These are phyloP conservation scores for Stephanodiscus minutulus DNA, from an alignment of 108 stramenopile species.

Conservation along the genomic window DNA sequence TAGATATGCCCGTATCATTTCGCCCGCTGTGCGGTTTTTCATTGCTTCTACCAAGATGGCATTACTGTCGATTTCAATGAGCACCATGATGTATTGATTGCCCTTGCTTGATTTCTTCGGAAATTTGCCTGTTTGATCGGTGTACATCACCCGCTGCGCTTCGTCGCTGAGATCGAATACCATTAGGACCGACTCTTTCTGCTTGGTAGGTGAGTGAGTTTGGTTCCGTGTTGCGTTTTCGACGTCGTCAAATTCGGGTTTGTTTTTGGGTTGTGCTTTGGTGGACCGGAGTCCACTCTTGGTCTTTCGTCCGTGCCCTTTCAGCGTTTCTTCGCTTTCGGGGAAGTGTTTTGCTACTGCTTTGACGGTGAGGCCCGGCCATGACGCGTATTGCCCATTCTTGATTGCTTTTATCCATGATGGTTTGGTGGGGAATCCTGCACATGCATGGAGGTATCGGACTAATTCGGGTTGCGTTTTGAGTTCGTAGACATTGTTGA, in stretches of 20 bases:
- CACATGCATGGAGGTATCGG: not conserved
- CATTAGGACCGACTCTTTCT: not conserved
- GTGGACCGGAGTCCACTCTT: not conserved
- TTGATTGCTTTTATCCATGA: constrained; percentile 8
- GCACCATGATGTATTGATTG: no score
- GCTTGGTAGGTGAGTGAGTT: not conserved
- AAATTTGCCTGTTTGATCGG: constrained; percentile 53
- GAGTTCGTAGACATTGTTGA: not conserved
- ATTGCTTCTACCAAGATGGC: no score
- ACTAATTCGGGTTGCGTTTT: no score
- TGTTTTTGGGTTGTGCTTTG: no score
- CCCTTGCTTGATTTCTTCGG: constrained; percentile 31
- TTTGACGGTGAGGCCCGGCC: no score
- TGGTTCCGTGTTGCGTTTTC: no score
- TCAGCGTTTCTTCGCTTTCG: not conserved
- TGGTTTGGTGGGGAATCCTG: constrained; percentile 8
- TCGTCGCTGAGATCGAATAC: not conserved
- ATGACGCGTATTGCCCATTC: constrained; percentile 8
- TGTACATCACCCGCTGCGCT: constrained; percentile 22
- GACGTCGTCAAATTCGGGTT: not conserved
- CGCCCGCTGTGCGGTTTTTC: no score
- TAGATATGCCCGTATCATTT: constrained; percentile 9
- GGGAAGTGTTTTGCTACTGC: constrained; percentile 8
- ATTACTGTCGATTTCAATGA: no score
- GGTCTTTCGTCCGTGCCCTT: no score